phyloP scores from a whole-genome alignment of 495 filamentous ascomycete species.

The Astrothelium subdiscretum region DNA sequence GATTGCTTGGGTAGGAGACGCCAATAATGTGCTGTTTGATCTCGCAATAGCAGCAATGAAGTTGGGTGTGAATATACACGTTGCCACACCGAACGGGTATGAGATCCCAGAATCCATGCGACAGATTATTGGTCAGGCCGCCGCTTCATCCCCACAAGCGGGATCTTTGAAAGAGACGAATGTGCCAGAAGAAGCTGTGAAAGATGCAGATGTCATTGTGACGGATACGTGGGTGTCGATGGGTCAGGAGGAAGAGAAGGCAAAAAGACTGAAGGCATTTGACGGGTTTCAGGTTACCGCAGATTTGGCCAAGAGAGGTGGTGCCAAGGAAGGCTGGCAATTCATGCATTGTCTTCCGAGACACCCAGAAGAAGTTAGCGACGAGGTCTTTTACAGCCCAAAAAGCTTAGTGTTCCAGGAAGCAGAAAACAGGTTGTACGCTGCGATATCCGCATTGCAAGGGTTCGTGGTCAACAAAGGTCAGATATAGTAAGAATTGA shows the following conservation, averaged over 20 bases:
- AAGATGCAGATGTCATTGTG: conserved; percentile 77
- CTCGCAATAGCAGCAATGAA: conserved; percentile 75
- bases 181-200: conserved; percentile 78
- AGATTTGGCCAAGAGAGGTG: conserved; percentile 69
- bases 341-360: conserved; percentile 99
- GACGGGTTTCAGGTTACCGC: conserved; percentile 80
- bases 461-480: conserved; percentile 88
- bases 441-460: conserved; percentile 71
- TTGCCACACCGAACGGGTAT: conserved; percentile 78
- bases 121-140: conserved; percentile 51
- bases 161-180: conserved; percentile 63
- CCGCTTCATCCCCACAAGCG: conserved; percentile 40
- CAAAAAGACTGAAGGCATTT: conserved; percentile 67
- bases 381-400: conserved; percentile 82
- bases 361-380: conserved; percentile 83
- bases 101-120: conserved; percentile 62
- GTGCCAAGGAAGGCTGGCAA: conserved; percentile 81
- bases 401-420: conserved; percentile 82
- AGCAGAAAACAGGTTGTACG: conserved; percentile 89
- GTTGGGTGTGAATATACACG: conserved; percentile 70
- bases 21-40: conserved; percentile 94
- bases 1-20: conserved; percentile 91
- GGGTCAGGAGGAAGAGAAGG: conserved; percentile 82
- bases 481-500: conserved; percentile 33
- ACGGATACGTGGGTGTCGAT: conserved; percentile 97